A percentile compares a stretch with the other conserved stretches of the same genome.
These are phyloP conservation scores for Crithidia sp. DNA, from an alignment of 208 protist species.

Conservation along the genomic window DNA sequence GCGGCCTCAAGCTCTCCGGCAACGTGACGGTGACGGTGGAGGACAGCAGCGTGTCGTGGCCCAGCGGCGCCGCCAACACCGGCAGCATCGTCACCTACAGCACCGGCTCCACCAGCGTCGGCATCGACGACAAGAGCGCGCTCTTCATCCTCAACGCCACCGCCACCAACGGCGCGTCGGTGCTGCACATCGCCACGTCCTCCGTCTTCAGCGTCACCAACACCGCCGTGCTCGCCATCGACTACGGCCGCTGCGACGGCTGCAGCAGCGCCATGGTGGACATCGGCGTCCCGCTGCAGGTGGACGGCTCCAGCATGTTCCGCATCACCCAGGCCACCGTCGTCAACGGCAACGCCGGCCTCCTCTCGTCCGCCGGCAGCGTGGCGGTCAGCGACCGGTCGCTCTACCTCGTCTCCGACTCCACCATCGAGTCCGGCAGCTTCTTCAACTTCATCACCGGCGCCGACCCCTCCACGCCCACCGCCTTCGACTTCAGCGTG, in stretches of 20 bases:
- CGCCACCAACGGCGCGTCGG: conserved; percentile 18
- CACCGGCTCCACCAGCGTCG: too few relatives aligned
- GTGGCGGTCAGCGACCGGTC: conserved; percentile 4
- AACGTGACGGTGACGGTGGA: too few relatives aligned
- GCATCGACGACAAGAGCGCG: too few relatives aligned
- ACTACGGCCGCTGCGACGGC: conserved; percentile 12
- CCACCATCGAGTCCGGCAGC: background rate
- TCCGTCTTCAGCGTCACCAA: conserved; percentile 9
- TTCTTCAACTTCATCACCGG: conserved; percentile 18
- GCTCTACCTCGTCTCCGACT: conserved; percentile 18
- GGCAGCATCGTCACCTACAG: too few relatives aligned
- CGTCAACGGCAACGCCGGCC: background rate
- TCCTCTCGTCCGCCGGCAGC: conserved; percentile 14
- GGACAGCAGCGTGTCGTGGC: too few relatives aligned
- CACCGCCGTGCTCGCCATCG: conserved; percentile 12
- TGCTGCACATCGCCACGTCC: conserved; percentile 11
- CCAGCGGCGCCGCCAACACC: too few relatives aligned
- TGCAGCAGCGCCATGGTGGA: conserved; percentile 16
- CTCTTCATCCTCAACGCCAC: too few relatives aligned
- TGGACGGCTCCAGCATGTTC: conserved; percentile 22
- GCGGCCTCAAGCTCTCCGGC: too few relatives aligned
- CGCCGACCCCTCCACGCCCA: too few relatives aligned
- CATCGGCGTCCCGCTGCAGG: too few relatives aligned
- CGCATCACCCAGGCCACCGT: conserved; percentile 9
- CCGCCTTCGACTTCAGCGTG: too few relatives aligned